phyloP scores from a whole-genome alignment of 305 asterid species.

The Solanum hybrid region DNA sequence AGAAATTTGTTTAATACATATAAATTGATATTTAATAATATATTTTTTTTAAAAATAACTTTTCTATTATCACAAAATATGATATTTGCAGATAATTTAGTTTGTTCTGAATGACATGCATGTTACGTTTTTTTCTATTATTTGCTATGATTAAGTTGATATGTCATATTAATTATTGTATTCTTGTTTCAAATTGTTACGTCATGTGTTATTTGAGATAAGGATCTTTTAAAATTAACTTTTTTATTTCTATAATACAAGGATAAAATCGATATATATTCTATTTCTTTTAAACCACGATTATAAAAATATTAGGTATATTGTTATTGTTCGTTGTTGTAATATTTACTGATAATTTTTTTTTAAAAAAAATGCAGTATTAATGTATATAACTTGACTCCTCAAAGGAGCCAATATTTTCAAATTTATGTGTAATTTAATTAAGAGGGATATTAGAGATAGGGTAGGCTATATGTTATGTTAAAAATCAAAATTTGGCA shows the following conservation, averaged over 20 bases:
- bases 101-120: background rate
- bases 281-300: background rate
- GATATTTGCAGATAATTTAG: background rate
- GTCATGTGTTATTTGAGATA: background rate
- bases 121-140: background rate
- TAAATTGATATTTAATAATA: background rate
- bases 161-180: background rate
- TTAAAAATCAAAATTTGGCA: too few relatives aligned
- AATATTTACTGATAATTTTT: background rate
- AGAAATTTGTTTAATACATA: background rate
- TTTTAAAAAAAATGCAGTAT: background rate
- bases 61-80: background rate
- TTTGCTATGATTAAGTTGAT: background rate
- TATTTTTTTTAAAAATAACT: too few relatives aligned
- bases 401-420: too few relatives aligned
- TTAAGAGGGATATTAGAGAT: background rate
- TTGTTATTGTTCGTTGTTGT: background rate
- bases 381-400: background rate
- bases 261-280: background rate
- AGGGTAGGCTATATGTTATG: background rate
- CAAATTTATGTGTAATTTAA: background rate
- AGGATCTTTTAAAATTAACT: too few relatives aligned
- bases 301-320: background rate
- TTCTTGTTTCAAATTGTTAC: background rate
- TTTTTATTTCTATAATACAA: background rate